Evolutionary conservation across 2,329 filamentous ascomycete species (phyloP).

Genomic region (Penicillium griseofulvum): DNA sequence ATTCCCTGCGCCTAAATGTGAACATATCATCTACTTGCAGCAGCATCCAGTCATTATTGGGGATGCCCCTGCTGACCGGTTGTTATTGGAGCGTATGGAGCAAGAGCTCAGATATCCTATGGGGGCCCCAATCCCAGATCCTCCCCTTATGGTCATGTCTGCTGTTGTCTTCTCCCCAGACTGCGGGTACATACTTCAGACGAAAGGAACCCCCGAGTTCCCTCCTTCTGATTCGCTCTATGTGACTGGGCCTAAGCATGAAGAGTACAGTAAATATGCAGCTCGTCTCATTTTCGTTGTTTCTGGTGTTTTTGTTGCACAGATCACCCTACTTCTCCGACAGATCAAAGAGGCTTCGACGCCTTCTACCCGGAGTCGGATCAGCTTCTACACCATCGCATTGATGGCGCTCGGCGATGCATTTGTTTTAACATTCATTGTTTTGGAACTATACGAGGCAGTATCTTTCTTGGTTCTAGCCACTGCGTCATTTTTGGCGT

Average conservation of each 20-base stretch:
- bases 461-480: conserved; percentile 57
- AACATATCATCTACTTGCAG: conserved; percentile 84
- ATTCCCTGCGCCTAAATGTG: conserved; percentile 71
- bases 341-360: conserved; percentile 65
- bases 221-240: conserved; percentile 53
- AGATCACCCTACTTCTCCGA: conserved; percentile 57
- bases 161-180: conserved; percentile 64
- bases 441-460: conserved; percentile 56
- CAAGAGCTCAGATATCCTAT: conserved; percentile 59
- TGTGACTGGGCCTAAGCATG: conserved; percentile 56
- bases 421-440: conserved; percentile 56
- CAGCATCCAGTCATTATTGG: conserved; percentile 43
- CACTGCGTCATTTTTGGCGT: conserved; percentile 57
- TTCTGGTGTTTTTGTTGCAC: conserved; percentile 49
- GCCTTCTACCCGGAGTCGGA: conserved; percentile 61
- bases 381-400: conserved; percentile 64
- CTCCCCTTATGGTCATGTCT: conserved; percentile 57
- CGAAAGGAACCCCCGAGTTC: conserved; percentile 57
- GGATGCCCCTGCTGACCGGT: conserved; percentile 29
- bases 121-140: conserved; percentile 53
- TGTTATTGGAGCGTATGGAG: conserved; percentile 53
- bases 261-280: conserved; percentile 53
- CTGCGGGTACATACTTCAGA: conserved; percentile 64
- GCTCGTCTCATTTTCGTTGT: conserved; percentile 55
- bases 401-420: conserved; percentile 62